These are phyloP conservation scores for Cryptosporidium andersoni DNA, from an alignment of 169 alveolate genomes.

Conservation along the genomic window DNA sequence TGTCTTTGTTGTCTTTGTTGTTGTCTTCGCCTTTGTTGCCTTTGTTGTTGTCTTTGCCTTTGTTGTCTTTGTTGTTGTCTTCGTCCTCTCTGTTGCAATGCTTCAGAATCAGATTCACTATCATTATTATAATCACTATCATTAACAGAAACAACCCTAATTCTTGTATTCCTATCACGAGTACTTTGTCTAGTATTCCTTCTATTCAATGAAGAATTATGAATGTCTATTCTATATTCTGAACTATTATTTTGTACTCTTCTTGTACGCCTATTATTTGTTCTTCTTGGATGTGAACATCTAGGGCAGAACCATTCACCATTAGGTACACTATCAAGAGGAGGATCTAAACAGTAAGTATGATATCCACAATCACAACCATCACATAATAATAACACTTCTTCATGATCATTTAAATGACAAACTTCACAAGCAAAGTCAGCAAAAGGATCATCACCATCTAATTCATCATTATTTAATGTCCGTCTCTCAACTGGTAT, in stretches of 20 bases:
- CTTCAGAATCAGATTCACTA: neutral
- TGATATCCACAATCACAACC: conserved; percentile 79
- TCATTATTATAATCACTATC: neutral
- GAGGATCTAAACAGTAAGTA: conserved; percentile 76
- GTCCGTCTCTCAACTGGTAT: conserved; percentile 35
- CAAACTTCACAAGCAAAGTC: conserved; percentile 66
- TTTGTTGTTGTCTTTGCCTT: conserved; percentile 4
- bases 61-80: conserved; percentile 1
- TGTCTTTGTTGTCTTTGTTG: conserved; percentile 2
- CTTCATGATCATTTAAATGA: conserved; percentile 62
- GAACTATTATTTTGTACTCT: conserved; percentile 9
- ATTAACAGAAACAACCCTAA: conserved; percentile 1
- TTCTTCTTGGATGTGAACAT: conserved; percentile 69
- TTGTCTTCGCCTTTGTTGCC: neutral
- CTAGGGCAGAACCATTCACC: conserved; percentile 80
- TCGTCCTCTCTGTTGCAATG: neutral
- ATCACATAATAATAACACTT: conserved; percentile 75
- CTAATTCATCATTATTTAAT: conserved; percentile 33
- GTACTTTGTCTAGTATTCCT: conserved; percentile 13
- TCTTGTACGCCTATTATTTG: conserved; percentile 4
- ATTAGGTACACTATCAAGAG: conserved; percentile 76
- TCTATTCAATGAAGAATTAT: conserved; percentile 4
- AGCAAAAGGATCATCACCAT: conserved; percentile 53
- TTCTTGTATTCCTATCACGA: conserved; percentile 21
- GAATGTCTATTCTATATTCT: neutral